Conservation (phyloP, 306 rosid species). For the Abrus precatorius region DNA sequence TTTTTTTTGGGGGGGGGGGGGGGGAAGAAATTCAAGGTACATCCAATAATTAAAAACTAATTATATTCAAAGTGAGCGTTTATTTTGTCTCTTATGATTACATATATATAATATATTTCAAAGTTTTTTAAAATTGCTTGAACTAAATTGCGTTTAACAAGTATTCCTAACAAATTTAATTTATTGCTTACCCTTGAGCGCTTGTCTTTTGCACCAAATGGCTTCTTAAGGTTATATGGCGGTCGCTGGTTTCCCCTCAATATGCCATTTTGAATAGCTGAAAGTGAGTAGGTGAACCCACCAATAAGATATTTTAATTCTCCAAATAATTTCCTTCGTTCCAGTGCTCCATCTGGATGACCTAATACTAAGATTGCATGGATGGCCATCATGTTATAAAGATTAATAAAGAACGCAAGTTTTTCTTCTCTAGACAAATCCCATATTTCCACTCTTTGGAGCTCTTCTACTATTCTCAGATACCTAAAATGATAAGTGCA, state of each 20-base stretch:
- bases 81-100: background rate
- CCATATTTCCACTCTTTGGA: slow-evolving; percentile 84
- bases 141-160: background rate
- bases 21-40: too few species aligned
- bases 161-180: background rate
- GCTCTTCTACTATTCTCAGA: slow-evolving; percentile 91
- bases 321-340: slow-evolving; percentile 79
- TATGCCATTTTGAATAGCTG: slow-evolving; percentile 92
- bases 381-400: slow-evolving; percentile 94
- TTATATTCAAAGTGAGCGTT: background rate
- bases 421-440: slow-evolving; percentile 83
- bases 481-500: slow-evolving; percentile 62
- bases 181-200: slow-evolving; percentile 65
- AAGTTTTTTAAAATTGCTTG: background rate
- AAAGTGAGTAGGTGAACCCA: slow-evolving; percentile 86
- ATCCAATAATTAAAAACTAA: background rate
- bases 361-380: slow-evolving; percentile 83
- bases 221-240: slow-evolving; percentile 87
- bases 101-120: background rate
- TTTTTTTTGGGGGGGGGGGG: background rate
- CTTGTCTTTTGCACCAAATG: slow-evolving; percentile 83
- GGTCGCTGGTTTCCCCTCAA: slow-evolving; percentile 94
- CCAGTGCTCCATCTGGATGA: slow-evolving; percentile 83
- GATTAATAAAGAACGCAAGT: slow-evolving; percentile 94
- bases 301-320: slow-evolving; percentile 87